Evolutionary conservation across 306 rosid genomes (phyloP).

Genomic region (Vachellia collinsii): DNA sequence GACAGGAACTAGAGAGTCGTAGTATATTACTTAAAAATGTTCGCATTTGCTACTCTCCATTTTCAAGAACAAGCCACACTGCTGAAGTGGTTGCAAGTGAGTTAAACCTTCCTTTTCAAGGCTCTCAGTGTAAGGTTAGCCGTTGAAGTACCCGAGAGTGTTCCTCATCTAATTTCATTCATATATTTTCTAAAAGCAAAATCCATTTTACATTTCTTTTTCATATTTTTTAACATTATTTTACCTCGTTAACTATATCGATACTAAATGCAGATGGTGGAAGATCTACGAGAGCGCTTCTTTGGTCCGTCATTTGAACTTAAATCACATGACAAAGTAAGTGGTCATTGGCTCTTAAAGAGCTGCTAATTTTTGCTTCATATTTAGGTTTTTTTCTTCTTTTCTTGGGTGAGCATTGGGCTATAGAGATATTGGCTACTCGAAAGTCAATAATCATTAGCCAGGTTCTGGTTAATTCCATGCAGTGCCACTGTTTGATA

Average conservation of each 20-base stretch:
- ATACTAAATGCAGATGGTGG: slow-evolving; percentile 50
- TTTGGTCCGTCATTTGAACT: slow-evolving; percentile 91
- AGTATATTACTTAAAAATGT: slow-evolving; percentile 55
- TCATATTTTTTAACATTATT: not conserved
- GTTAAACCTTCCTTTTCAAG: slow-evolving; percentile 65
- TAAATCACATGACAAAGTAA: slow-evolving; percentile 81
- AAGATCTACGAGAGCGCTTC: slow-evolving; percentile 76
- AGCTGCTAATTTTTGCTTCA: slow-evolving; percentile 4
- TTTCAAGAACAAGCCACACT: slow-evolving; percentile 81
- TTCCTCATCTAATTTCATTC: slow-evolving; percentile 2
- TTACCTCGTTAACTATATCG: not conserved
- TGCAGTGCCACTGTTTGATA: not conserved
- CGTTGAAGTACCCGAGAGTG: not conserved
- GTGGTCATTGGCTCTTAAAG: slow-evolving; percentile 12
- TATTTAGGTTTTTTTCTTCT: not conserved
- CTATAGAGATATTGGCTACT: slow-evolving; percentile 14
- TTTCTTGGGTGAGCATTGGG: not conserved
- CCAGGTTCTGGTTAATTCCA: slow-evolving; percentile 24
- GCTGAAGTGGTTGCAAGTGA: slow-evolving; percentile 64
- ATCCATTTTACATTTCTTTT: not conserved
- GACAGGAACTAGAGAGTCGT: slow-evolving; percentile 66
- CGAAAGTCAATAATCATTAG: not conserved
- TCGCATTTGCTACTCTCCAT: slow-evolving; percentile 81
- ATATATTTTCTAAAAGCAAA: not conserved
- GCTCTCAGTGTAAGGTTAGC: slow-evolving; percentile 74